Conservation (phyloP, 2,329 filamentous ascomycete species). For the Paecilomyces dactylethromorphus region DNA sequence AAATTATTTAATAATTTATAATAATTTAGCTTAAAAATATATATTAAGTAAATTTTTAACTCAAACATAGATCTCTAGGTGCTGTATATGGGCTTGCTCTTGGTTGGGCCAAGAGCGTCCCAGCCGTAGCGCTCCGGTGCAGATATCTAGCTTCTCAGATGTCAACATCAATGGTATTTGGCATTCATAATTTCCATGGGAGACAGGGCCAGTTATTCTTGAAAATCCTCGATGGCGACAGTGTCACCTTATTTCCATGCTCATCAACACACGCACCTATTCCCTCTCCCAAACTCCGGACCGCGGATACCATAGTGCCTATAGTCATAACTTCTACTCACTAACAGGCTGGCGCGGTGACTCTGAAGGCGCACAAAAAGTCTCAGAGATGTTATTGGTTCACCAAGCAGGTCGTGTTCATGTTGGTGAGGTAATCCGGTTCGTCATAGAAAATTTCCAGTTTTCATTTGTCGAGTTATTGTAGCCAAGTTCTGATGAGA, state of each 20-base stretch:
- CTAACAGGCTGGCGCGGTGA: conserved; percentile 28
- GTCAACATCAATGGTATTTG: not conserved
- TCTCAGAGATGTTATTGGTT: conserved; percentile 68
- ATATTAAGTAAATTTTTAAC: too few species aligned
- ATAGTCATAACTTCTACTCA: conserved; percentile 20
- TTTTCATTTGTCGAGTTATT: not conserved
- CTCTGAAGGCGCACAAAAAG: conserved; percentile 13
- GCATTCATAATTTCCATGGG: not conserved
- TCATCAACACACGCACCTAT: conserved; percentile 38
- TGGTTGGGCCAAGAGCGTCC: too few species aligned
- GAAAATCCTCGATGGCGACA: conserved; percentile 12
- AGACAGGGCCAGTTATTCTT: not conserved
- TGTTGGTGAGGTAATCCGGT: conserved; percentile 89
- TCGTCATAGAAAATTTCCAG: conserved; percentile 23
- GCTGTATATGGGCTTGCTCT: too few species aligned
- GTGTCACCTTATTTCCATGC: conserved; percentile 25
- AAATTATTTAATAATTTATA: too few species aligned
- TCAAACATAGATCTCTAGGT: too few species aligned
- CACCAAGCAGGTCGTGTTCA: conserved; percentile 89
- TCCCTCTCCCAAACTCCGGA: conserved; percentile 33
- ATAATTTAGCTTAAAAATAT: too few species aligned
- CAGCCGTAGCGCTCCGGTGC: too few species aligned
- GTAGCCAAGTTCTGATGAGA: not conserved
- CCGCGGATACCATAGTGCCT: conserved; percentile 15
- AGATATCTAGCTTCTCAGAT: too few species aligned